Conservation (phyloP, 108 stramenopile genomes). For the Epithemia pelagica region DNA sequence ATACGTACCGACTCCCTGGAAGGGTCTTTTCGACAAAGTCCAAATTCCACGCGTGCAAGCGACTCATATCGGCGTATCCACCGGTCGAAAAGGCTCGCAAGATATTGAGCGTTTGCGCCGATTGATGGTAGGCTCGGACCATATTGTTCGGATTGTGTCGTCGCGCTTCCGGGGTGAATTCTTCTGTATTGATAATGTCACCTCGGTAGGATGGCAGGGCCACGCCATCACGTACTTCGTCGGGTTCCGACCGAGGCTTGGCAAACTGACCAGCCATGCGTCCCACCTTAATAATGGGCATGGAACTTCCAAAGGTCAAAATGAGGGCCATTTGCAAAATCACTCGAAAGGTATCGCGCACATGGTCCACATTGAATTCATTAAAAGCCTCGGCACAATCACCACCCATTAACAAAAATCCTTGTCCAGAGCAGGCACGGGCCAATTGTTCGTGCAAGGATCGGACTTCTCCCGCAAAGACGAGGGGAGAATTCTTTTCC, state of each 20-base stretch:
- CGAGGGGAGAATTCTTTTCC: conserved; percentile 64
- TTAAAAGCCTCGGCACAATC: conserved; percentile 97
- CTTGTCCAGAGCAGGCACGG: conserved; percentile 89
- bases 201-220: conserved; percentile 92
- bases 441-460: conserved; percentile 87
- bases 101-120: conserved; percentile 94
- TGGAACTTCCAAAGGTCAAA: conserved; percentile 91
- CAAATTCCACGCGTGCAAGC: conserved; percentile 97
- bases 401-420: conserved; percentile 97
- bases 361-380: conserved; percentile 91
- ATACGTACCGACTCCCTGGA: conserved; percentile 82
- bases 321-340: conserved; percentile 92
- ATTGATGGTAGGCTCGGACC: conserved; percentile 89
- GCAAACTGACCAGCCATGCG: conserved; percentile 98
- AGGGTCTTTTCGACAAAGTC: conserved; percentile 95
- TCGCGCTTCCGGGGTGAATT: conserved; percentile 88
- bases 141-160: conserved; percentile 76
- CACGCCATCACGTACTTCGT: conserved; percentile 80
- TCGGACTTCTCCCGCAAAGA: conserved; percentile 90
- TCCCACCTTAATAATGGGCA: conserved; percentile 95
- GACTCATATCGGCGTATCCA: conserved; percentile 93
- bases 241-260: conserved; percentile 91
- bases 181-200: conserved; percentile 94
- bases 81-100: conserved; percentile 92
- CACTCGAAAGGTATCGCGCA: conserved; percentile 92